Conservation (phyloP, 371 early-diverging fungal genomes). For the Apophysomyces elegans region DNA sequence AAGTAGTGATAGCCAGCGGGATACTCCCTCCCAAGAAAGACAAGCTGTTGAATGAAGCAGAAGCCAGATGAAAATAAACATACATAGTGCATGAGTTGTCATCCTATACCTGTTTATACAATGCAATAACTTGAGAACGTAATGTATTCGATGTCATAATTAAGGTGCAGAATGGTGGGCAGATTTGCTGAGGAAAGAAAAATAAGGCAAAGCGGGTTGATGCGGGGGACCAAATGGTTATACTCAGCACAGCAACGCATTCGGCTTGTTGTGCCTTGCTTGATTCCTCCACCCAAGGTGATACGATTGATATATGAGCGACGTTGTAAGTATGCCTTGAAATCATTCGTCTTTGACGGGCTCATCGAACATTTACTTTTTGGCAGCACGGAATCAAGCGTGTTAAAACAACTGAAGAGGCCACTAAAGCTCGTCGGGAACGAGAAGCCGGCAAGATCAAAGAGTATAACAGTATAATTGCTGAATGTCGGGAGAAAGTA, state of each 20-base stretch:
- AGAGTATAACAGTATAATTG: constrained; percentile 51
- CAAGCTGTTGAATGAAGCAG: constrained; percentile 35
- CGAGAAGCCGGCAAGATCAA: constrained; percentile 53
- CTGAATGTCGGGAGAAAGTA: constrained; percentile 38
- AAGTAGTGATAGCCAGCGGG: constrained; percentile 59
- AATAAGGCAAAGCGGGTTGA: not conserved
- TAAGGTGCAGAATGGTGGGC: not conserved
- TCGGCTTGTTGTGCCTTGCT: not conserved
- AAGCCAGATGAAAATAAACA: not conserved
- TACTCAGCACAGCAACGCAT: not conserved
- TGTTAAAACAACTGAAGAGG: constrained; percentile 47
- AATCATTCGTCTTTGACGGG: not conserved
- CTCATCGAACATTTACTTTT: not conserved
- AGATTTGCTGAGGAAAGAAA: not conserved
- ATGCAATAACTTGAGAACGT: constrained; percentile 52
- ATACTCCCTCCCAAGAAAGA: constrained; percentile 66
- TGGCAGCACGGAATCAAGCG: constrained; percentile 55
- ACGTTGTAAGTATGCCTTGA: constrained; percentile 23
- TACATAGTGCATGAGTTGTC: not conserved
- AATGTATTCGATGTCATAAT: constrained; percentile 23
- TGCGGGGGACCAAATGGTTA: too few relatives aligned
- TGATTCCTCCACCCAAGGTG: not conserved
- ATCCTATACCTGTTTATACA: constrained; percentile 53
- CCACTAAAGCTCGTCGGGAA: constrained; percentile 36
- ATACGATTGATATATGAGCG: constrained; percentile 22